phyloP scores from a whole-genome alignment of 768 basidiomycete species.

The Pholiota conissans region DNA sequence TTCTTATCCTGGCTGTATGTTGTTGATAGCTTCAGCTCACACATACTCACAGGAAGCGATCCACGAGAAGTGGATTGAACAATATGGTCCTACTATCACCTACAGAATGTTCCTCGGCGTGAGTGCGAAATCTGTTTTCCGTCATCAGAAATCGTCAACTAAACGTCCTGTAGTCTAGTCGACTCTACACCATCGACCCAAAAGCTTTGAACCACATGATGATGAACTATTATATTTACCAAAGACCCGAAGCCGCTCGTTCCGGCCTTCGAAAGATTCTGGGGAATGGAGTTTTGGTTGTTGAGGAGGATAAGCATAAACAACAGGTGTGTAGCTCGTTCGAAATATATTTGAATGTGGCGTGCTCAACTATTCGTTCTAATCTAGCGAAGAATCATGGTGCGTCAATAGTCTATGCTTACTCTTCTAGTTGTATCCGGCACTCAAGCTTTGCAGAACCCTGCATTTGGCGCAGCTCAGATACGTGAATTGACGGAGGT shows the following conservation, averaged over 20 bases:
- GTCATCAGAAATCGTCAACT: neutral
- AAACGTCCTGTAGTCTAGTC: conserved; percentile 24
- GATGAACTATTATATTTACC: conserved; percentile 52
- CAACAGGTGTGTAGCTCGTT: conserved; percentile 35
- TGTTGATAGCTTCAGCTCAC: neutral
- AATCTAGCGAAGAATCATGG: conserved; percentile 45
- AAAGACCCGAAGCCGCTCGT: conserved; percentile 48
- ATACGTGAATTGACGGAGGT: conserved; percentile 57
- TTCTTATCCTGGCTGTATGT: neutral
- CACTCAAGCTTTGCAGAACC: conserved; percentile 41
- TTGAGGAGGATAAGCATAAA: conserved; percentile 47
- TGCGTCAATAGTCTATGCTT: conserved; percentile 17
- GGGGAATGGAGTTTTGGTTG: conserved; percentile 48
- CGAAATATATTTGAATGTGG: neutral
- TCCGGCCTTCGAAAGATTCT: conserved; percentile 40
- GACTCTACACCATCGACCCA: conserved; percentile 59
- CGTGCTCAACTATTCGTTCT: neutral
- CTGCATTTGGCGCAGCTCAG: conserved; percentile 63
- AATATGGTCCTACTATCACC: conserved; percentile 47
- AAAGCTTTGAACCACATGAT: conserved; percentile 67
- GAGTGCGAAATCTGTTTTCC: conserved; percentile 12
- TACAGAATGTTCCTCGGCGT: conserved; percentile 48
- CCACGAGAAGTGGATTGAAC: conserved; percentile 46
- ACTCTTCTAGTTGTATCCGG: neutral
- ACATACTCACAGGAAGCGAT: conserved; percentile 16